Percentiles rank a stretch among this genome's conserved stretches.
Conservation (phyloP, 148 eudicot species). For the Dianthus caryophyllus region DNA sequence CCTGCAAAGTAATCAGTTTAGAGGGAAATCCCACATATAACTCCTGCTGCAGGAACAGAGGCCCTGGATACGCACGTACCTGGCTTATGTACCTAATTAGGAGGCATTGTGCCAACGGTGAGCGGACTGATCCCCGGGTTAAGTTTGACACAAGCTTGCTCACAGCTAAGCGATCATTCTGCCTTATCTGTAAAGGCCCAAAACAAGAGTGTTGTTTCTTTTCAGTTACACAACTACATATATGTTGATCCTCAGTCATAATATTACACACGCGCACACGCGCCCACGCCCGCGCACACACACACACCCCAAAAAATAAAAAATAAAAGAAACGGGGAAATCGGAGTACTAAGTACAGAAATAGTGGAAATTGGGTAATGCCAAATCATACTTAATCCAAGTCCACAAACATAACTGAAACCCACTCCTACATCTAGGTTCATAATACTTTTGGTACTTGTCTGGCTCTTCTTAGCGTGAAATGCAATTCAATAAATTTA, state of each 20-base stretch:
- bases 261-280: neutral
- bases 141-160: conserved; percentile 93
- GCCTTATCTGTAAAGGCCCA: conserved; percentile 65
- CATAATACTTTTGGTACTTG: neutral
- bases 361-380: neutral
- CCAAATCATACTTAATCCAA: neutral
- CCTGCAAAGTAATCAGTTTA: conserved; percentile 35
- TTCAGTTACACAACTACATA: neutral
- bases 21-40: conserved; percentile 6
- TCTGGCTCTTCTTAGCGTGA: neutral
- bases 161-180: conserved; percentile 95
- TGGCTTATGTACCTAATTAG: conserved; percentile 91
- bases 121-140: conserved; percentile 88
- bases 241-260: neutral
- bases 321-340: no score
- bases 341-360: neutral
- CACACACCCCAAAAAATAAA: no score
- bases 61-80: conserved; percentile 41
- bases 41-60: neutral
- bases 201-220: neutral
- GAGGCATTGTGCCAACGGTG: conserved; percentile 96
- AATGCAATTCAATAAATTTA: neutral
- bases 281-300: no score
- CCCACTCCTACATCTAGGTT: neutral
- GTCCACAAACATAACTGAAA: neutral